Percentiles rank a stretch among this genome's conserved stretches.
These are phyloP conservation scores for Trametes cingulata DNA, from an alignment of 768 basidiomycete genomes.

Conservation along the genomic window DNA sequence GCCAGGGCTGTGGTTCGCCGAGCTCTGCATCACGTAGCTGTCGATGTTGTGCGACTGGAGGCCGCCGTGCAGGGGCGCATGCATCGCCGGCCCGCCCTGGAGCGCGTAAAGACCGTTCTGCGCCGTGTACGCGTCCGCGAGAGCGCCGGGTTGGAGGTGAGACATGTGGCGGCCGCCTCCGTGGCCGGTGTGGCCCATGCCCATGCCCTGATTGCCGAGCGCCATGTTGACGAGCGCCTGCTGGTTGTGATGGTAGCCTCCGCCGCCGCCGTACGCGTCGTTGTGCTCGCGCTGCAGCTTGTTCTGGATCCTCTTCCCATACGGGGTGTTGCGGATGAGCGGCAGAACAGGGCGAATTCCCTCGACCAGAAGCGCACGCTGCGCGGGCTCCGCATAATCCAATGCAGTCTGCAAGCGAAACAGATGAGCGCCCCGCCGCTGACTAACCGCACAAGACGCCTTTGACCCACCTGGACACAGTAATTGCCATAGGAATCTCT, in stretches of 20 bases:
- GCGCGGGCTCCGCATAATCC: slow-evolving; percentile 94
- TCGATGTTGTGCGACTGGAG: slow-evolving; percentile 77
- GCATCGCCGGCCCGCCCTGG: slow-evolving; percentile 46
- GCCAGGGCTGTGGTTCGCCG: slow-evolving; percentile 63
- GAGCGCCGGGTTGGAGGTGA: slow-evolving; percentile 52
- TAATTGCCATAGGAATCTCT: slow-evolving; percentile 97
- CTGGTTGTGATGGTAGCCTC: slow-evolving; percentile 59
- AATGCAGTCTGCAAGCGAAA: slow-evolving; percentile 74
- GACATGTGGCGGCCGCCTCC: slow-evolving; percentile 55
- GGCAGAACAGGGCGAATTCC: slow-evolving; percentile 98
- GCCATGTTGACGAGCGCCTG: slow-evolving; percentile 61
- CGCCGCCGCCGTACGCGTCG: slow-evolving; percentile 53
- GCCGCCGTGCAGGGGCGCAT: slow-evolving; percentile 38
- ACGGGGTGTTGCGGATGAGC: slow-evolving; percentile 97
- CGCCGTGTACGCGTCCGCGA: slow-evolving; percentile 66
- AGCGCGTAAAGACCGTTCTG: slow-evolving; percentile 65
- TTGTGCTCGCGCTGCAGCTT: slow-evolving; percentile 92
- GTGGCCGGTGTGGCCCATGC: slow-evolving; percentile 31
- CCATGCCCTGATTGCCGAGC: slow-evolving; percentile 58
- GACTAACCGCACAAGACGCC: not conserved
- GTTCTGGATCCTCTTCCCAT: slow-evolving; percentile 98
- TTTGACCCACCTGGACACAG: slow-evolving; percentile 73
- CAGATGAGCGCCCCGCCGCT: slow-evolving; percentile 2
- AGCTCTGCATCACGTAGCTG: slow-evolving; percentile 78
- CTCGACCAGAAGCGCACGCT: slow-evolving; percentile 91